These are phyloP conservation scores for Corylus avellana DNA, from an alignment of 306 rosid genomes.

Conservation along the genomic window DNA sequence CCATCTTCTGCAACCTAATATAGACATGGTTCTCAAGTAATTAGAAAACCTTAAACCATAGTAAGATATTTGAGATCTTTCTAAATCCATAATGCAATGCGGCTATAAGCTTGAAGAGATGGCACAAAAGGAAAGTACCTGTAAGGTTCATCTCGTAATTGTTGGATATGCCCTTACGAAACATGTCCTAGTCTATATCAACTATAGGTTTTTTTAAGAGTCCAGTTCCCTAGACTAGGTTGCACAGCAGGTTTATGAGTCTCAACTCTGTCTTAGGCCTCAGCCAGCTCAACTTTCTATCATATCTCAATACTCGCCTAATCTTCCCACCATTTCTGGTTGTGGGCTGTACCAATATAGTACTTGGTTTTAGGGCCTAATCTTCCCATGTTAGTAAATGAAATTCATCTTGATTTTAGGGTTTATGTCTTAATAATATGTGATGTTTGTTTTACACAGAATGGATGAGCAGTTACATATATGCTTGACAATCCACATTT, in stretches of 20 bases:
- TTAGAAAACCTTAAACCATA: too few relatives aligned
- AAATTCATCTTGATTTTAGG: not conserved
- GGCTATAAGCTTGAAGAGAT: not conserved
- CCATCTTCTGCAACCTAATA: too few relatives aligned
- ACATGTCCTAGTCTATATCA: not conserved
- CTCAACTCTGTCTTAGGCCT: not conserved
- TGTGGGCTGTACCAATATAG: not conserved
- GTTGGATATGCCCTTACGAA: not conserved
- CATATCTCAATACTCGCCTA: too few relatives aligned
- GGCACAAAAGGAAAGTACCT: not conserved
- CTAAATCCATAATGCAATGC: not conserved
- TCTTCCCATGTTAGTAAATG: not conserved
- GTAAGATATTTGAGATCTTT: too few relatives aligned
- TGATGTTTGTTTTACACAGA: not conserved
- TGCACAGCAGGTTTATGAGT: not conserved
- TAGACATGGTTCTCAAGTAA: too few relatives aligned
- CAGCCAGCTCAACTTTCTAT: not conserved
- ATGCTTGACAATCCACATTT: not conserved
- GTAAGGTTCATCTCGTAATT: too few relatives aligned
- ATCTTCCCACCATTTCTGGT: not conserved
- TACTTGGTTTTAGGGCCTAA: too few relatives aligned
- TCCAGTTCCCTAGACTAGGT: not conserved
- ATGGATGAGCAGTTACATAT: not conserved
- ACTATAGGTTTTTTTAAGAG: not conserved
- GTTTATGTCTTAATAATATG: not conserved